Base-by-base conservation (phyloP, 805 yeast genomes). In the Allodekkera sacchari region DNA sequence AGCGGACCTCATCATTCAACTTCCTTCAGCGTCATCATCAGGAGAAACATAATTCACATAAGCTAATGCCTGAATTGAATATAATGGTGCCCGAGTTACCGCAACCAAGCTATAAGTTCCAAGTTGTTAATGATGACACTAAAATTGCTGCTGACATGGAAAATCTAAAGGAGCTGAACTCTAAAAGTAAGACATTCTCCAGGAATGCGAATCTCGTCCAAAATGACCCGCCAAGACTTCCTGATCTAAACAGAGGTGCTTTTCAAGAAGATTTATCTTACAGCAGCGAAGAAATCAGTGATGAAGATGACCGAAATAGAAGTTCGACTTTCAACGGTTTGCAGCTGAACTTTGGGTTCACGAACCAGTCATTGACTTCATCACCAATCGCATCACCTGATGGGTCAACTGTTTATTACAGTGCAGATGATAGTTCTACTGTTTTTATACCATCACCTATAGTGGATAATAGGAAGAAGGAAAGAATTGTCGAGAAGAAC, bases 51-150 rank as follows among this genome's bases (percentile, higher is more conserved):
- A 17, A 20, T 18, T 11, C 15, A 15, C 11, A 17, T 11, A 30
- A 30, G 15, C 25, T 30, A 4, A 12, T 30, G 6, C 72, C 72
- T 3, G 74, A 69, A 37, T 45, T 74, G 22, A 50, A 55, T 27
- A 52, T 48, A 27, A 45, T 43, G 25, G 43, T 46, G 5, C 47
- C 47, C 3, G 55, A 52, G 13, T 33, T 48, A 15, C 16, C 35
- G 8, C 34, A 25, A 13, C 43, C 47, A 5, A 6, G 12, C 5
- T 55, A 34, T 40, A 50, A 50, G 35, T 55, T 53, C 31, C 47
- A 41, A 25, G 29, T 55, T 13, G 43, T 45, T 5, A 37, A 35
- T 25, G 45, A 53, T 31, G 57, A 52, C 8, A 5, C 13, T 6
- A 53, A 50, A 28, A 21, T 53, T 5, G 43, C 36, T 22, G 25